Percentiles rank a stretch among this genome's conserved stretches.
Evolutionary conservation across 2,329 filamentous ascomycete species (phyloP).

Genomic region (Fusarium sp.): DNA sequence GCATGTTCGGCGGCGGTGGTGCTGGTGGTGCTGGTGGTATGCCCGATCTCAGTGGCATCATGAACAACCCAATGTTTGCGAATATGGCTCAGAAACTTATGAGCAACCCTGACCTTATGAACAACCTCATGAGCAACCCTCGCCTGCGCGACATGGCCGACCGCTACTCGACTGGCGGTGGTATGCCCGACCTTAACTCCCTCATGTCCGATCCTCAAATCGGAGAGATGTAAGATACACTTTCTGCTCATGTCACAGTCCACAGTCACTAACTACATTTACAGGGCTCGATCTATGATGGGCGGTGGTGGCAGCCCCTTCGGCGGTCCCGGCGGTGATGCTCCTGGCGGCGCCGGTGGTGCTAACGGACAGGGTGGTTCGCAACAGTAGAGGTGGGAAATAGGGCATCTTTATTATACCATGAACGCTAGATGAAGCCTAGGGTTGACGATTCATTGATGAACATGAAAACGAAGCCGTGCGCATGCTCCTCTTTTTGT

Average conservation of each 20-base stretch:
- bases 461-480: constrained; percentile 30
- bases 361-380: constrained; percentile 39
- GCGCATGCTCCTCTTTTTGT: constrained; percentile 16
- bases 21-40: constrained; percentile 78
- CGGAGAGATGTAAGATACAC: constrained; percentile 83
- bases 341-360: constrained; percentile 8
- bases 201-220: constrained; percentile 94
- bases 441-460: constrained; percentile 36
- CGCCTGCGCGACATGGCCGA: constrained; percentile 87
- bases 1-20: constrained; percentile 74
- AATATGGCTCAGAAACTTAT: constrained; percentile 97
- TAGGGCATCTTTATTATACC: constrained; percentile 38
- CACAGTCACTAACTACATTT: not conserved
- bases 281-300: constrained; percentile 61
- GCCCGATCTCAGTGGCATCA: constrained; percentile 87
- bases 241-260: not conserved
- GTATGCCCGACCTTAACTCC: constrained; percentile 86
- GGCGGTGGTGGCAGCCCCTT: constrained; percentile 47
- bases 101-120: constrained; percentile 94
- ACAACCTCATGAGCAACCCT: constrained; percentile 94
- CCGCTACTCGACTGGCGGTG: constrained; percentile 78
- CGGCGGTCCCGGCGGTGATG: constrained; percentile 45
- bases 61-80: constrained; percentile 98
- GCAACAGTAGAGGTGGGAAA: constrained; percentile 36
- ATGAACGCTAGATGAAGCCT: constrained; percentile 22